phyloP scores from a whole-genome alignment of 169 alveolate genomes.

The Plasmodium cynomolgi region DNA sequence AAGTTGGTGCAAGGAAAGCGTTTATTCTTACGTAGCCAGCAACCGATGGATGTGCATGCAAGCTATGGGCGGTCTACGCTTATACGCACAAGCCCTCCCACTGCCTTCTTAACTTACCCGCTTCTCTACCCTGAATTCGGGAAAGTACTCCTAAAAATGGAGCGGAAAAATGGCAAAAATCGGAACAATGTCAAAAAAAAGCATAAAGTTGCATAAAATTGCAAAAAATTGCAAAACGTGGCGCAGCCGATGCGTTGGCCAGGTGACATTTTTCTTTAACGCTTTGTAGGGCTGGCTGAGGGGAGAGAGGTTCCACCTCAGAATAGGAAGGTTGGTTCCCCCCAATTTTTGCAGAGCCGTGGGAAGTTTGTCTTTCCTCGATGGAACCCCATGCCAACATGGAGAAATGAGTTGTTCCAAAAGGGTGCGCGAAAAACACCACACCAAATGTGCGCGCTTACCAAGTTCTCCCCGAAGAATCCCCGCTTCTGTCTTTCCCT shows the following conservation, averaged over 20 bases:
- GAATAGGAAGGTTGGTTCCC: background rate
- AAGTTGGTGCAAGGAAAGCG: background rate
- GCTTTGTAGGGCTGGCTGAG: background rate
- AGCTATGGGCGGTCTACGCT: background rate
- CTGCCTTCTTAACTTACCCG: constrained; percentile 16
- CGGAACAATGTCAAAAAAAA: background rate
- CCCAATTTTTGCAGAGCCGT: background rate
- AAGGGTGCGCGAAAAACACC: background rate
- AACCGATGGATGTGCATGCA: background rate
- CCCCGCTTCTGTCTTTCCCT: background rate
- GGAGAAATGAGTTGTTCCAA: background rate
- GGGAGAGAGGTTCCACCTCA: background rate
- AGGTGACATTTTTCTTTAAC: background rate
- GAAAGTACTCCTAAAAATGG: constrained; percentile 13
- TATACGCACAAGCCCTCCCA: background rate
- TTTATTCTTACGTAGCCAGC: no score
- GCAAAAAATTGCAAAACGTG: background rate
- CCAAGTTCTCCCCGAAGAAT: background rate
- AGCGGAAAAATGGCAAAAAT: background rate
- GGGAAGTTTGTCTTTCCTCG: background rate
- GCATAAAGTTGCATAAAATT: no score
- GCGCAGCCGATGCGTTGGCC: background rate
- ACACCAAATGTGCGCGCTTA: background rate
- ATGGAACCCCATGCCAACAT: background rate
- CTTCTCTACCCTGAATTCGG: constrained; percentile 56